Percentiles rank a stretch among this genome's conserved stretches.
phyloP scores from a whole-genome alignment of 805 yeast genomes.

The Saccharomycopsis microspora region DNA sequence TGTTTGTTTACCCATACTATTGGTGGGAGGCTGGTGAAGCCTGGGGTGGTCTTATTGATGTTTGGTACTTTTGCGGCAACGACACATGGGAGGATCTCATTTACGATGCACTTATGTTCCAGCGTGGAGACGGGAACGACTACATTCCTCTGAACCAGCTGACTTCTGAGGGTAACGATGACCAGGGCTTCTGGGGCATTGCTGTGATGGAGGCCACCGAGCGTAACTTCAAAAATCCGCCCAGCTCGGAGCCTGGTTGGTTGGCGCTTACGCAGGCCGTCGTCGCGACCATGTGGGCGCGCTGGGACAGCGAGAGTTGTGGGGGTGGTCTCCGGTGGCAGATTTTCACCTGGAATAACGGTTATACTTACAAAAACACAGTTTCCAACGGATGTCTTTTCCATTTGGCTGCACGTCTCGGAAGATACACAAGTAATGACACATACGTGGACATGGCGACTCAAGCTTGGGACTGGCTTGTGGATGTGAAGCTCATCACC shows the following conservation, averaged over 20 bases:
- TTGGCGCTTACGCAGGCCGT: constrained; percentile 72
- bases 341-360: constrained; percentile 79
- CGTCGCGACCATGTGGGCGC: constrained; percentile 67
- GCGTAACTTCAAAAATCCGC: constrained; percentile 67
- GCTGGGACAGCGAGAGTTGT: constrained; percentile 62
- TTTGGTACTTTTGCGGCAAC: constrained; percentile 54
- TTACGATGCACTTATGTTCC: constrained; percentile 48
- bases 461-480: constrained; percentile 66
- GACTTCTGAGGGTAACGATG: constrained; percentile 84
- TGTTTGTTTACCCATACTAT: constrained; percentile 65
- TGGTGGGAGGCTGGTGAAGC: constrained; percentile 94
- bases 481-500: constrained; percentile 32
- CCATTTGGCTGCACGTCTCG: constrained; percentile 73
- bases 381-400: constrained; percentile 79
- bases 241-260: constrained; percentile 53
- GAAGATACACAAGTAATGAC: constrained; percentile 63
- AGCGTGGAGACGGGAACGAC: constrained; percentile 51
- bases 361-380: constrained; percentile 80
- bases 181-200: constrained; percentile 89
- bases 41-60: constrained; percentile 47
- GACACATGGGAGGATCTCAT: constrained; percentile 47
- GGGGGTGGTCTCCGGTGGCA: constrained; percentile 89
- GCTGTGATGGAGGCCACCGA: constrained; percentile 81
- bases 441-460: constrained; percentile 68
- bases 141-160: constrained; percentile 77